Conservation (phyloP, 164 flowering plant species). For the Dillenia suffruticosa region DNA sequence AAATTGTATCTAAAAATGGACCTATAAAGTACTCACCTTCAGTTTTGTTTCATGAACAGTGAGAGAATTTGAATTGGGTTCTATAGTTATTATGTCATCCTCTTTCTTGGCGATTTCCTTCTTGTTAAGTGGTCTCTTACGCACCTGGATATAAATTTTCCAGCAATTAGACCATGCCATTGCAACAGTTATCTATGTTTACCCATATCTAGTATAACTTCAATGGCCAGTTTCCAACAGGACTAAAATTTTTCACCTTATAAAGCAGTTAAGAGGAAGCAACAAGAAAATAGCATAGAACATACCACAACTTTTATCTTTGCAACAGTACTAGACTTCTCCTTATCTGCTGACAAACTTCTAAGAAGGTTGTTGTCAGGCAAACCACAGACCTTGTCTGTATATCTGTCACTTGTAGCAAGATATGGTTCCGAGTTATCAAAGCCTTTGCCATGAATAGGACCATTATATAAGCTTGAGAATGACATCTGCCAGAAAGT, state of each 20-base stretch:
- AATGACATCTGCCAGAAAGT: conserved; percentile 18
- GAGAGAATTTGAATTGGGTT: conserved; percentile 46
- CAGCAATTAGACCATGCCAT: not conserved
- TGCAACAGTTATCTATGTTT: too few species aligned
- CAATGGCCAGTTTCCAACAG: too few species aligned
- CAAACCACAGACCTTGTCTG: conserved; percentile 23
- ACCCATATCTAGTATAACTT: too few species aligned
- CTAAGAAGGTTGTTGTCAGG: conserved; percentile 54
- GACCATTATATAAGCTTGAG: conserved; percentile 13
- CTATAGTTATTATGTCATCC: conserved; percentile 70
- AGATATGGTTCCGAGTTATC: conserved; percentile 32
- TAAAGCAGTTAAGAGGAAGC: not conserved
- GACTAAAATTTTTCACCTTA: too few species aligned
- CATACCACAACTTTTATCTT: conserved; percentile 93
- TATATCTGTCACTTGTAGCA: conserved; percentile 16
- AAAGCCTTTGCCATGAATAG: conserved; percentile 20
- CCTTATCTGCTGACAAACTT: conserved; percentile 57
- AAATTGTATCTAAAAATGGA: not conserved
- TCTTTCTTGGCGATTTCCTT: conserved; percentile 73
- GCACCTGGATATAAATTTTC: conserved; percentile 47
- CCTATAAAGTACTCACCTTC: conserved; percentile 45
- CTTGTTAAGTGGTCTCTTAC: conserved; percentile 84
- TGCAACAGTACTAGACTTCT: conserved; percentile 64
- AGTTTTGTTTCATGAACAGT: conserved; percentile 87
- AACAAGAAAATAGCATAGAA: conserved; percentile 1